These are phyloP conservation scores for Aspergillus novoparasiticus DNA, from an alignment of 2,329 filamentous ascomycete species.

Conservation along the genomic window DNA sequence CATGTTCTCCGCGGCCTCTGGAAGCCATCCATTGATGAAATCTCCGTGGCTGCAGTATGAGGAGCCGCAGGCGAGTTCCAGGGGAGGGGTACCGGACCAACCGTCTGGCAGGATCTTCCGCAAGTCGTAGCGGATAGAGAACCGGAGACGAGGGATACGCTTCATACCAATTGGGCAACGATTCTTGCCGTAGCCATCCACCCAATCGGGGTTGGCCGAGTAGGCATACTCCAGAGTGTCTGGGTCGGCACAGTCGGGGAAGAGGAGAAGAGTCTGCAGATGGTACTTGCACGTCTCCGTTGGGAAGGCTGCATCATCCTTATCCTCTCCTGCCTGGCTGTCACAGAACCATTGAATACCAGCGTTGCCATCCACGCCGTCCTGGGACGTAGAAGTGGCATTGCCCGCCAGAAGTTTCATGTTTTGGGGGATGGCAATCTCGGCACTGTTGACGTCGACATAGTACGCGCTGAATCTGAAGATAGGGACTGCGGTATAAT, in stretches of 20 bases:
- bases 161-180: conserved; percentile 19
- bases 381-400: conserved; percentile 14
- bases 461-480: conserved; percentile 23
- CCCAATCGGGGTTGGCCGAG: conserved; percentile 10
- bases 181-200: conserved; percentile 12
- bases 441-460: conserved; percentile 11
- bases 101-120: conserved; percentile 17
- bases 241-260: conserved; percentile 18
- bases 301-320: conserved; percentile 15
- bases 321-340: conserved; percentile 6
- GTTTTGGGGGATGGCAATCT: conserved; percentile 19
- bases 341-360: conserved; percentile 22
- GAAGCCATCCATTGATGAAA: conserved; percentile 17
- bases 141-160: conserved; percentile 18
- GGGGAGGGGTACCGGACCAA: conserved; percentile 16
- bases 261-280: conserved; percentile 18
- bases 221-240: conserved; percentile 18
- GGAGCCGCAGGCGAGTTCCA: conserved; percentile 15
- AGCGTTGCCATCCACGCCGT: conserved; percentile 9
- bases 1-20: conserved; percentile 19
- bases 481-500: conserved; percentile 14
- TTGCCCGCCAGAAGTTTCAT: conserved; percentile 17
- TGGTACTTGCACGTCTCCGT: conserved; percentile 18
- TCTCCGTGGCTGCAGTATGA: conserved; percentile 15
- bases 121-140: conserved; percentile 20